Conservation (phyloP, 1,284 basidiomycete species). For the Albatrellus sp. region DNA sequence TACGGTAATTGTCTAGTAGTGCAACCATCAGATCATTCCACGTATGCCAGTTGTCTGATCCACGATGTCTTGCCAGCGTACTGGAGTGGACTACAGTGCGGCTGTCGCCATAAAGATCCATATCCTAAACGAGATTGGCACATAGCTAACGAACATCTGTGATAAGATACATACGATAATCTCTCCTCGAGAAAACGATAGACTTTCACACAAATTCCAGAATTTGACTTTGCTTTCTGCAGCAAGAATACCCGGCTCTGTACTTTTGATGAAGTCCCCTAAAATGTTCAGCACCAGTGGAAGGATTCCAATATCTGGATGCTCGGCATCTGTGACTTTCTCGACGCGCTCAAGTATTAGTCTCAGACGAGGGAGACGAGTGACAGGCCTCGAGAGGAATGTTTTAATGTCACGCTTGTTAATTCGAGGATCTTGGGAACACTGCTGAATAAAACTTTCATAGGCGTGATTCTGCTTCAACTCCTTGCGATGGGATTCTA, state of each 20-base stretch:
- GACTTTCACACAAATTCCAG: conserved; percentile 62
- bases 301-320: conserved; percentile 57
- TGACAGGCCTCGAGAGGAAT: conserved; percentile 73
- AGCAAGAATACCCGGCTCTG: conserved; percentile 73
- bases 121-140: conserved; percentile 35
- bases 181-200: conserved; percentile 64
- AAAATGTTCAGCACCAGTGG: conserved; percentile 53
- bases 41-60: conserved; percentile 45
- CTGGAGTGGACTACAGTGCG: conserved; percentile 59
- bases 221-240: conserved; percentile 78
- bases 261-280: conserved; percentile 59
- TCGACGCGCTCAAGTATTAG: conserved; percentile 61
- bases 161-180: conserved; percentile 45
- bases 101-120: conserved; percentile 66
- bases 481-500: conserved; percentile 66
- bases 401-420: conserved; percentile 70
- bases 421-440: conserved; percentile 52
- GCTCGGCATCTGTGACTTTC: conserved; percentile 48
- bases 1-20: conserved; percentile 68
- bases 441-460: conserved; percentile 49
- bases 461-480: conserved; percentile 54
- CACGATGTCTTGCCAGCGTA: conserved; percentile 37
- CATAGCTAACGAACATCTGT: not conserved
- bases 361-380: conserved; percentile 64
- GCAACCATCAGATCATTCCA: conserved; percentile 61